Evolutionary conservation across 192 early-diverging fungal species (phyloP).

Genomic region (Umbelopsis sp.): DNA sequence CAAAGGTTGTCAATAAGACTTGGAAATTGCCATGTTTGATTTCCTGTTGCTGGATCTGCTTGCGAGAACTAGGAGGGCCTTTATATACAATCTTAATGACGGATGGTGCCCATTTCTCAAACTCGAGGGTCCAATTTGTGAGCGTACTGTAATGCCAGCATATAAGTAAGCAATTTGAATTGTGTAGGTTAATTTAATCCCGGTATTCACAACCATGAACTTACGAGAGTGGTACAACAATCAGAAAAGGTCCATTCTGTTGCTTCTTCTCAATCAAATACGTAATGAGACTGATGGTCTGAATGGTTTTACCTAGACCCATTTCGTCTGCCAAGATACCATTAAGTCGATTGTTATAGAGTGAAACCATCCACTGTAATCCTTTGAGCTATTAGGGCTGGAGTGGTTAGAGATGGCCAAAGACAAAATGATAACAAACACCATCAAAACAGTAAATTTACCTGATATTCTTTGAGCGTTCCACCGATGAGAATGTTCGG

Average conservation of each 20-base stretch:
- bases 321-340: conserved; percentile 98
- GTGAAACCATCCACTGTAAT: conserved; percentile 98
- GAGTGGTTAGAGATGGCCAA: neutral
- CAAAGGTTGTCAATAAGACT: conserved; percentile 94
- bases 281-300: conserved; percentile 94
- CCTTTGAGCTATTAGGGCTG: conserved; percentile 68
- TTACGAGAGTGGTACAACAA: conserved; percentile 94
- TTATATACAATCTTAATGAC: conserved; percentile 91
- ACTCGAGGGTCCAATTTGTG: conserved; percentile 96
- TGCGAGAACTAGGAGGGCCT: conserved; percentile 78
- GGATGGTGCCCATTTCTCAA: conserved; percentile 96
- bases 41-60: conserved; percentile 65
- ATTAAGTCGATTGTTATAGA: conserved; percentile 98
- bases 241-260: conserved; percentile 90
- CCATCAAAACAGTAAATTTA: conserved; percentile 6
- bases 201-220: conserved; percentile 11
- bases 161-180: too few relatives aligned
- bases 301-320: conserved; percentile 88
- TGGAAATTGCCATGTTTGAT: conserved; percentile 87
- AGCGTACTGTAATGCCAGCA: conserved; percentile 83
- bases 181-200: too few relatives aligned
- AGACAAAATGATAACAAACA: neutral
- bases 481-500: conserved; percentile 86
- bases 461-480: conserved; percentile 93
- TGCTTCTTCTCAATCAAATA: conserved; percentile 94